Conservation (phyloP, 768 basidiomycete species). For the Auricularia cornea region DNA sequence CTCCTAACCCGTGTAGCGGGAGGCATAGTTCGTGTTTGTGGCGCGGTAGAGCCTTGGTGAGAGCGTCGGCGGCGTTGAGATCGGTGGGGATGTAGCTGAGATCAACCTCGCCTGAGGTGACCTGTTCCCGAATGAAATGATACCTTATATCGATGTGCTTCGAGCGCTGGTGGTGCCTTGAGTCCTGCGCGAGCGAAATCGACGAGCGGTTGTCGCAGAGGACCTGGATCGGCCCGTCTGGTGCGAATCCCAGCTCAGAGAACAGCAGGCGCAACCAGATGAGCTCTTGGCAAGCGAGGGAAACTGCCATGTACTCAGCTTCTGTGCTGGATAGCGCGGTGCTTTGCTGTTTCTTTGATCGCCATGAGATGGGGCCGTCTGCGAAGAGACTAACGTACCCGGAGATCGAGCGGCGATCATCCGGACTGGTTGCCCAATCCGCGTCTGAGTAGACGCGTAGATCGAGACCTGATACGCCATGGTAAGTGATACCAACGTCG, state of each 20-base stretch:
- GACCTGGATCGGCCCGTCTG: background rate
- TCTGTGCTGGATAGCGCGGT: constrained; percentile 15
- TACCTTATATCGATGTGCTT: constrained; percentile 20
- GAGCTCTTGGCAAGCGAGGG: constrained; percentile 4
- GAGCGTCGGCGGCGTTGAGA: constrained; percentile 14
- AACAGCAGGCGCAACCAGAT: constrained; percentile 7
- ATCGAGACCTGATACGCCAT: background rate
- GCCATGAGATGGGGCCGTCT: constrained; percentile 14
- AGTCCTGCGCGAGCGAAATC: constrained; percentile 9
- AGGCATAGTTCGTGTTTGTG: background rate
- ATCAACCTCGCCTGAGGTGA: constrained; percentile 7
- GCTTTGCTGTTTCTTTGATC: constrained; percentile 11
- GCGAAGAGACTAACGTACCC: constrained; percentile 13
- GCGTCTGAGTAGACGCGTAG: constrained; percentile 13
- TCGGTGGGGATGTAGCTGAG: constrained; percentile 10
- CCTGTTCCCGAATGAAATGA: constrained; percentile 13
- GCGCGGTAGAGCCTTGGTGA: constrained; percentile 13
- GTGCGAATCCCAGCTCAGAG: constrained; percentile 1
- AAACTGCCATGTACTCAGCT: constrained; percentile 17
- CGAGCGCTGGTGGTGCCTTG: constrained; percentile 11
- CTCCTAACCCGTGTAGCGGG: no score
- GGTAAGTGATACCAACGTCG: constrained; percentile 1
- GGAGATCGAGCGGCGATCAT: constrained; percentile 12
- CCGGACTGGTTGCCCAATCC: constrained; percentile 14
- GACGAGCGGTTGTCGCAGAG: constrained; percentile 13